These are phyloP conservation scores for Golubevia pallescens DNA, from an alignment of 1,284 basidiomycete species.

Conservation along the genomic window DNA sequence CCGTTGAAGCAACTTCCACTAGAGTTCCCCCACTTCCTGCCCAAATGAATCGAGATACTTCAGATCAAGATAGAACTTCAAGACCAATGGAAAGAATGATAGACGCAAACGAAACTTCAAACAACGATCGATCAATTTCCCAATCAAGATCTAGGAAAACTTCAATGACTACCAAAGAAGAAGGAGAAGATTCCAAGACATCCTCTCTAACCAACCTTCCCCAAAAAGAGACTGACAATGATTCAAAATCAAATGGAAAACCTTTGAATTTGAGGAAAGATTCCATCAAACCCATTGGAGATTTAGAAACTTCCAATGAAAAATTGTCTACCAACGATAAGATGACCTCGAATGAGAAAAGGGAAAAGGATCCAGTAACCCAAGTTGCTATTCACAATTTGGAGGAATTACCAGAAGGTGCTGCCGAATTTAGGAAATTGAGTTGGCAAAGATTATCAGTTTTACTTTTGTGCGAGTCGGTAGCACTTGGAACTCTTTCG, in stretches of 20 bases:
- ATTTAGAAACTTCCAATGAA: too few species aligned
- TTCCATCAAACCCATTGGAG: too few species aligned
- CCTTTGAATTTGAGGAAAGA: neutral
- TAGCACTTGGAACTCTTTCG: conserved; percentile 46
- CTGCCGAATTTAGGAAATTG: conserved; percentile 32
- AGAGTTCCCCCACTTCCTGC: too few species aligned
- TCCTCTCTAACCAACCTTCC: neutral
- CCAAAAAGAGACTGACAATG: too few species aligned
- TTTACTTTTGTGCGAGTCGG: conserved; percentile 42
- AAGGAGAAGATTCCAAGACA: neutral
- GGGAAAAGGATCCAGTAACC: too few species aligned
- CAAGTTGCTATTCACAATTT: too few species aligned
- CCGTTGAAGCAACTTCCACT: too few species aligned
- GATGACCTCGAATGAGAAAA: too few species aligned
- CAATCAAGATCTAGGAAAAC: neutral
- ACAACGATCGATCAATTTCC: neutral
- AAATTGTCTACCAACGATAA: too few species aligned
- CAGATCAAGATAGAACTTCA: neutral
- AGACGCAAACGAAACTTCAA: neutral
- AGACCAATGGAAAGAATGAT: neutral
- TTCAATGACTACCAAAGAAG: neutral
- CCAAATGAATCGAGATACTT: too few species aligned
- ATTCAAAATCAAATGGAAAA: neutral
- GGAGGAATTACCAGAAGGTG: too few species aligned
- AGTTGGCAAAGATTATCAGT: conserved; percentile 45